Percentiles rank a stretch among this genome's conserved stretches.
phyloP scores from a whole-genome alignment of 306 rosid species.

The Pyrus betulifolia region DNA sequence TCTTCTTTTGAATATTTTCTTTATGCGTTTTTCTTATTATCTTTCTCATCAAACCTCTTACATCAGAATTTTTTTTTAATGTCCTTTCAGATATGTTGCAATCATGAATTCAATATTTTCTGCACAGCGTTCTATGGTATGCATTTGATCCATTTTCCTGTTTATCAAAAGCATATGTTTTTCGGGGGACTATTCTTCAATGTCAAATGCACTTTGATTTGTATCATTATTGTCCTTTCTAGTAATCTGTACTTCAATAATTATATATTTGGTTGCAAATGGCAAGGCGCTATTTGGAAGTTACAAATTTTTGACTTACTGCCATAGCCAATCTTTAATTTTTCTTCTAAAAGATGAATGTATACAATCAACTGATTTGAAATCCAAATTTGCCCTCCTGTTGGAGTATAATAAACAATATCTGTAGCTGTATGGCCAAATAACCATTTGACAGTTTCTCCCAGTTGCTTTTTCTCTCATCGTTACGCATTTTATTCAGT shows the following conservation, averaged over 20 bases:
- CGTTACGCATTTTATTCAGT: neutral
- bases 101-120: constrained; percentile 93
- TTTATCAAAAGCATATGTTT: neutral
- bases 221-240: neutral
- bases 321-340: neutral
- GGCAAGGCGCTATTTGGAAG: neutral
- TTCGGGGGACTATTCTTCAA: neutral
- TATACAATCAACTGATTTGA: neutral
- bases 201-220: neutral
- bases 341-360: neutral
- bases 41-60: constrained; percentile 12
- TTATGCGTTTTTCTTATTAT: constrained; percentile 10
- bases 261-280: neutral
- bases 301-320: neutral
- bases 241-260: too few relatives aligned
- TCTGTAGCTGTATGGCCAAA: neutral
- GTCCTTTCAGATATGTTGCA: constrained; percentile 82
- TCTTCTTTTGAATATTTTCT: constrained; percentile 2
- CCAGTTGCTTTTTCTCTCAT: neutral
- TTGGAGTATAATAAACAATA: neutral
- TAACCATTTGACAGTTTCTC: neutral
- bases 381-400: neutral
- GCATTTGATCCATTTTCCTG: constrained; percentile 6
- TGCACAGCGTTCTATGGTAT: constrained; percentile 78
- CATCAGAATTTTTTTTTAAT: neutral